Evolutionary conservation across 805 yeast species (phyloP), one percentile per base, ranked within the genome.

Genomic region (Metschnikowia proteae): DNA sequence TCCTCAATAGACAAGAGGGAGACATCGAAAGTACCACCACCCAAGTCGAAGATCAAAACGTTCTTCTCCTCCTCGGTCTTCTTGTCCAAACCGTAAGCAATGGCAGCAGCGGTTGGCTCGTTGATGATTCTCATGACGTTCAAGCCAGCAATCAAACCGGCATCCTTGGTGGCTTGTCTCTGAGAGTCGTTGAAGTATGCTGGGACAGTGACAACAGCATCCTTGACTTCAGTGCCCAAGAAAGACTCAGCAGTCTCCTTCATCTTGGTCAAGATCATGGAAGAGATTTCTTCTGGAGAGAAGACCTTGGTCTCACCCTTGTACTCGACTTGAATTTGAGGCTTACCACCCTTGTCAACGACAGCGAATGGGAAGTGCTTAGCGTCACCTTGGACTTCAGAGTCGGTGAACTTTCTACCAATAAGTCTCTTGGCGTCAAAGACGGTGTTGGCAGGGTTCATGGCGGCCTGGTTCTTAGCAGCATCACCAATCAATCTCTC

Each of bases 141-240:
- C 67, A 88, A 78, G 62, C 96, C 96, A 43, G 96, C 95, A 78
- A 88, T 88, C 53, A 85, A 80, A 77, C 96, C 96, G 38, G 96
- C 96, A 68, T 88, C 95, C 76, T 88, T 88, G 50, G 96, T 88
- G 57, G 96, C 96, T 71, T 88, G 96, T 75, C 95, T 84, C 75
- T 88, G 96, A 53, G 96, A 92, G 74, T 88, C 96, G 68, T 87
- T 88, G 79, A 88, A 88, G 74, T 88, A 88, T 48, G 96, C 96
- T 58, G 96, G 96, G 50, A 88, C 96, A 37, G 96, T 88, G 57
- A 88, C 94, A 56, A 88, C 96, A 30, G 96, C 96, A 61, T 88
- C 90, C 45, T 91, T 84, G 52, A 83, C 88, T 62, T 74, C 75
- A 68, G 79, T 75, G 64, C 87, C 89, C 62, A 83, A 78, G 76